These are phyloP conservation scores for Jaenimonas drosophilae DNA, from an alignment of 208 protist genomes.

Conservation along the genomic window DNA sequence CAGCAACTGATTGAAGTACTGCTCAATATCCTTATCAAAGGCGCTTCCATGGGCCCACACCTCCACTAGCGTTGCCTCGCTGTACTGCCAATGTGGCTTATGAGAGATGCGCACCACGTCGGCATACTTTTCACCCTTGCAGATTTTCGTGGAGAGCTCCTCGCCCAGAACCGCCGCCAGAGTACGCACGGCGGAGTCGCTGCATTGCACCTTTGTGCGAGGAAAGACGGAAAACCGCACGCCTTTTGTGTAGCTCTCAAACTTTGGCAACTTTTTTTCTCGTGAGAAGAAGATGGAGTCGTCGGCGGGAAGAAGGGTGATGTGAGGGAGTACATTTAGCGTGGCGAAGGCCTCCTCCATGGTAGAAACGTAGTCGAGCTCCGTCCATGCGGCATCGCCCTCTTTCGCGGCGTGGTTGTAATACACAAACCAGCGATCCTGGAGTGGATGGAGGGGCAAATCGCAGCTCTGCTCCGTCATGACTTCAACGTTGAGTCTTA, in stretches of 20 bases:
- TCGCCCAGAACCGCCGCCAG: slow-evolving; percentile 71
- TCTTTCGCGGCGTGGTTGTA: slow-evolving; percentile 52
- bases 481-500: too few relatives aligned
- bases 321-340: slow-evolving; percentile 62
- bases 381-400: slow-evolving; percentile 30
- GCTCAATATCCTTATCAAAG: slow-evolving; percentile 17
- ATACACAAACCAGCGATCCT: slow-evolving; percentile 75
- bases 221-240: slow-evolving; percentile 56
- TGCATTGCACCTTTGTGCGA: slow-evolving; percentile 53
- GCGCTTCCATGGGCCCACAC: slow-evolving; percentile 44
- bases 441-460: slow-evolving; percentile 34
- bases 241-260: slow-evolving; percentile 70
- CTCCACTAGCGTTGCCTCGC: slow-evolving; percentile 51
- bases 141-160: slow-evolving; percentile 27
- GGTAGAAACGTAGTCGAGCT: slow-evolving; percentile 62
- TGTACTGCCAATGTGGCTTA: slow-evolving; percentile 45
- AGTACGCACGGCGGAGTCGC: slow-evolving; percentile 30
- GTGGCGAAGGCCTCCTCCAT: slow-evolving; percentile 65
- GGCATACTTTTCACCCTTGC: slow-evolving; percentile 23
- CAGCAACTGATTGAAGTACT: slow-evolving; percentile 45
- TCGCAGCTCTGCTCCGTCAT: slow-evolving; percentile 3
- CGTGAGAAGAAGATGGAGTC: slow-evolving; percentile 71
- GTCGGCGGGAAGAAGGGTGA: slow-evolving; percentile 42
- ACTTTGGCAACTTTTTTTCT: slow-evolving; percentile 60
- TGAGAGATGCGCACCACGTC: slow-evolving; percentile 74